Evolutionary conservation across 2,329 filamentous ascomycete genomes (phyloP).

Genomic region (Diaporthe aspalathi): DNA sequence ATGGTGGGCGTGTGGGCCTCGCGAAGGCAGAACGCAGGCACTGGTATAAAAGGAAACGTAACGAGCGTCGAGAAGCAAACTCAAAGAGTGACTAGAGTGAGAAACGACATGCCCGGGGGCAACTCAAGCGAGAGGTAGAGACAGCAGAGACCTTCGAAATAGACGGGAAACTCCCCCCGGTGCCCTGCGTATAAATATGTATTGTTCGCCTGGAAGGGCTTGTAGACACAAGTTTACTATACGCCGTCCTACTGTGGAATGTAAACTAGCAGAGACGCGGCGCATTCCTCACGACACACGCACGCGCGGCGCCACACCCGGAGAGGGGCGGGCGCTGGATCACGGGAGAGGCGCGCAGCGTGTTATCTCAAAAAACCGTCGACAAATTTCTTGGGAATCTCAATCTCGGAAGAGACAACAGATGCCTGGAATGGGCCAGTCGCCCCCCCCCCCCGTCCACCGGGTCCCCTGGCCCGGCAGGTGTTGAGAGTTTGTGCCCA

Average conservation of each 20-base stretch:
- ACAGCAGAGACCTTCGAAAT: not conserved
- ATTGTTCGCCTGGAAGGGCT: not conserved
- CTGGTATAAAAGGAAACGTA: not conserved
- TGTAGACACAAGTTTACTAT: no score
- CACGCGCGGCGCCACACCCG: not conserved
- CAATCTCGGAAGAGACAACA: constrained; percentile 29
- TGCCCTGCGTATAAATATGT: constrained; percentile 9
- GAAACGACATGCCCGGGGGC: constrained; percentile 21
- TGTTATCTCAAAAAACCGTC: not conserved
- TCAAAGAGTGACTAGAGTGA: constrained; percentile 34
- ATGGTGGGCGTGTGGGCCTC: not conserved
- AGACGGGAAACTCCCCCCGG: no score
- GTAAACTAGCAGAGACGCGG: not conserved
- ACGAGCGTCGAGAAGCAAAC: constrained; percentile 13
- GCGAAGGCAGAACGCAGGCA: not conserved
- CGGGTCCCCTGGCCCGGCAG: not conserved
- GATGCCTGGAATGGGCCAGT: constrained; percentile 16
- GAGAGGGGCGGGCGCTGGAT: constrained; percentile 7
- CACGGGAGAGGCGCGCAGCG: constrained; percentile 7
- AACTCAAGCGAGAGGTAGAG: not conserved
- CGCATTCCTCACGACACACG: constrained; percentile 11
- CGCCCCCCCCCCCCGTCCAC: not conserved
- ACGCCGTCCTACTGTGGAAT: constrained; percentile 7
- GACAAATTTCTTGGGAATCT: not conserved
- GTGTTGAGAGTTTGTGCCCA: constrained; percentile 22